Conservation (phyloP, 2,329 filamentous ascomycete genomes). For the Trichoderma koningii region DNA sequence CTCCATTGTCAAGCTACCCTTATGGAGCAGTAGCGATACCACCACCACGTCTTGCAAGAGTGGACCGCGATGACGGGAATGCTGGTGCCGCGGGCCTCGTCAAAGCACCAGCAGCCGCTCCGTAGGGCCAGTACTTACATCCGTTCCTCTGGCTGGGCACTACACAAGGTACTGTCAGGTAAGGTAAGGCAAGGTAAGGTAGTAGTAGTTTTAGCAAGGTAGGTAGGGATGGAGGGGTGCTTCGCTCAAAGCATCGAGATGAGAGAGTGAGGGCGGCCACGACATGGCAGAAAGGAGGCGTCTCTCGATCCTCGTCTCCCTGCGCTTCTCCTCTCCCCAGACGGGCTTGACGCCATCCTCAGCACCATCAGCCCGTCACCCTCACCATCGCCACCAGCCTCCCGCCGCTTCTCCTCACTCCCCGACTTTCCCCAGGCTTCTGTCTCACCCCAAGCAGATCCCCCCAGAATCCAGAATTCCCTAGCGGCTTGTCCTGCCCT, state of each 20-base stretch:
- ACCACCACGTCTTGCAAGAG: conserved; percentile 4
- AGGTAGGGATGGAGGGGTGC: too few species aligned
- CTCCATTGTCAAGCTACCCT: conserved; percentile 8
- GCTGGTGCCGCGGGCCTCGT: neutral
- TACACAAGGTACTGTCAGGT: neutral
- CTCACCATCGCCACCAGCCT: neutral
- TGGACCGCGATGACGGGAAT: conserved; percentile 4
- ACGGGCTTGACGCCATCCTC: too few species aligned
- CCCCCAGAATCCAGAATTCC: conserved; percentile 6
- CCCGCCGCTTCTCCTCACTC: neutral
- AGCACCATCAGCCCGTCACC: neutral
- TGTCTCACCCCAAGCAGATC: neutral
- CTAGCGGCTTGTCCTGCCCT: conserved; percentile 13
- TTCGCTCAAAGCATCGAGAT: too few species aligned
- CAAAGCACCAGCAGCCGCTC: neutral
- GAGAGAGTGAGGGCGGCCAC: too few species aligned
- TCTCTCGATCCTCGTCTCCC: too few species aligned
- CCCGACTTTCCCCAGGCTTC: conserved; percentile 21
- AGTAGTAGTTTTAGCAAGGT: too few species aligned
- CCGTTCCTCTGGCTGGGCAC: neutral
- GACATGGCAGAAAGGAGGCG: too few species aligned
- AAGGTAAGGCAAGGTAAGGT: neutral
- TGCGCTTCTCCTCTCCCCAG: too few species aligned
- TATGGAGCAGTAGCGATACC: conserved; percentile 15
- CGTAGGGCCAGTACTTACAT: too few species aligned